Conservation (phyloP, 495 filamentous ascomycete genomes). For the Penicillium longicatenatum region DNA sequence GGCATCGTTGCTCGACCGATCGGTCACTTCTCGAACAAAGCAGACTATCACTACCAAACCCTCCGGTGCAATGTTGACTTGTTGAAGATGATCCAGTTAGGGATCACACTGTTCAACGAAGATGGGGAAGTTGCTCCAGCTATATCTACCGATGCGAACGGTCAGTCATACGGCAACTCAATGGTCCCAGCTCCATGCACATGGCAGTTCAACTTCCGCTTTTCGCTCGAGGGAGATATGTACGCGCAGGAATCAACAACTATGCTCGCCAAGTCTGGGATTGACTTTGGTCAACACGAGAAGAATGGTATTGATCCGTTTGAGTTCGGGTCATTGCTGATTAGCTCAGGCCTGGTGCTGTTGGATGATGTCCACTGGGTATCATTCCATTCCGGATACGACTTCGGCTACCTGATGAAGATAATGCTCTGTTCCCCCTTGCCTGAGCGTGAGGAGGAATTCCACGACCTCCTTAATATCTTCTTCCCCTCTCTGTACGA, state of each 20-base stretch:
- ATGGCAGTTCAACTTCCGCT: conserved; percentile 99
- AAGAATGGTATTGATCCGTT: conserved; percentile 88
- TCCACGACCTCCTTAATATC: conserved; percentile 77
- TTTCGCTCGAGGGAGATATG: conserved; percentile 93
- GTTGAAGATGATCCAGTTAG: conserved; percentile 94
- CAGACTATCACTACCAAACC: conserved; percentile 98
- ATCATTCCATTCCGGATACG: conserved; percentile 97
- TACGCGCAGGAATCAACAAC: conserved; percentile 91
- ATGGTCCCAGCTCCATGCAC: conserved; percentile 77
- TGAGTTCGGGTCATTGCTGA: conserved; percentile 84
- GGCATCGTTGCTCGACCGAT: conserved; percentile 95
- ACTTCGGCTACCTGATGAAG: conserved; percentile 96
- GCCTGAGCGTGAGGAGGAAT: conserved; percentile 84
- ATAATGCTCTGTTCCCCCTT: conserved; percentile 78
- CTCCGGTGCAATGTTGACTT: conserved; percentile 96
- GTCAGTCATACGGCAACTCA: conserved; percentile 51
- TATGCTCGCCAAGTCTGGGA: conserved; percentile 79
- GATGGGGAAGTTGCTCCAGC: conserved; percentile 82
- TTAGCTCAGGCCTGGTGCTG: conserved; percentile 89
- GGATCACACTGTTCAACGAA: conserved; percentile 85
- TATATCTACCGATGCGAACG: conserved; percentile 58
- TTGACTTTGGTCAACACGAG: conserved; percentile 81
- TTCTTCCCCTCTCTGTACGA: conserved; percentile 95
- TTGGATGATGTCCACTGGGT: conserved; percentile 90
- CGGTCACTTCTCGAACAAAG: conserved; percentile 88